Evolutionary conservation across 495 filamentous ascomycete genomes (phyloP), one percentile per base, ranked within the genome.

Genomic region (Penicillium psychrofluorescens): DNA sequence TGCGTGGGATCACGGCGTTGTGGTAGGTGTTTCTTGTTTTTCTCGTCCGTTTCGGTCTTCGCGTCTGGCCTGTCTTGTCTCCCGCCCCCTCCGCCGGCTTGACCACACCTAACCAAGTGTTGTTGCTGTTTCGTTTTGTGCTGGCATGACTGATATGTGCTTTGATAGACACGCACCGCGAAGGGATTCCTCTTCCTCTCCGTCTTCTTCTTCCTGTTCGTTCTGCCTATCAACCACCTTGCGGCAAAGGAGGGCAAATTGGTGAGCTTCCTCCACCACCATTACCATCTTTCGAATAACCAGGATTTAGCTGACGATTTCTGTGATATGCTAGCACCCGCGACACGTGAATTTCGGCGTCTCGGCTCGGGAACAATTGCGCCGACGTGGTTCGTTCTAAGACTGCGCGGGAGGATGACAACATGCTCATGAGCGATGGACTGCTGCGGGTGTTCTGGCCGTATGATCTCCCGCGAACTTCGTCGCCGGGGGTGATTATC

Each of bases 401-500:
- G 35, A 15, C 49, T 49, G 48, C 43, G 53, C 58, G 68, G 72
- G 73, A 83, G 79, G 83, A 90, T 88, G 84, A 80, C 83, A 89
- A 77, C 72, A 95, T 86, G 79, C 71, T 80, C 63, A 74, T 72
- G 68, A 68, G 72, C 49, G 86, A 95, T 88, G 87, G 86, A 53
- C 72, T 97, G 74, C 85, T 97, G 80, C 85, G 92, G 64, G 80
- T 99, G 71, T 97, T 99, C 67, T 99, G 92, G 92, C 92, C 92
- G 49, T 83, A 84, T 47, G 90, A 97, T 70, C 80, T 86, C 32
- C 73, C 82, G 16, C 78, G 82, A 58, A 84, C 76, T 15, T 81
- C 80, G 41, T 68, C 74, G 14, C 77, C 84, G 30, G 94, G 94
- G 7, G 84, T 94, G 36, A 80, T 99, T 45, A 86, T 99, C 13